A percentile compares a stretch with the other conserved stretches of the same genome.
Evolutionary conservation across 164 flowering plant genomes (phyloP).

Genomic region (Berberis vulgaris): DNA sequence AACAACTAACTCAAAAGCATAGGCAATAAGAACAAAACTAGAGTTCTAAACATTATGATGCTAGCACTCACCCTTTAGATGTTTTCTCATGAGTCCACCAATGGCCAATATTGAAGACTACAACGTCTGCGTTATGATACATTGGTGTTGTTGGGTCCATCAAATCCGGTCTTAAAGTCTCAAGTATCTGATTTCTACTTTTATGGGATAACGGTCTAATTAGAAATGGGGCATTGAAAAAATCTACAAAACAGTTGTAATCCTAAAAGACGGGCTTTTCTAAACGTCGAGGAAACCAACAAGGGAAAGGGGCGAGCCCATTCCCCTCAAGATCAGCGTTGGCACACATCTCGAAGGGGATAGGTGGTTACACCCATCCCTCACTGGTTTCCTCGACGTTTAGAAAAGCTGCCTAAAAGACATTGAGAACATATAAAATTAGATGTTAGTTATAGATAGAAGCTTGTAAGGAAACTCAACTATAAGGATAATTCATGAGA

Average conservation of each 20-base stretch:
- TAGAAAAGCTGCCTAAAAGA: too few species aligned
- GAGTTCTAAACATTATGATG: background rate
- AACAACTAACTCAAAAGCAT: background rate
- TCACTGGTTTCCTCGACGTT: too few species aligned
- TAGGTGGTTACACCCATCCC: too few species aligned
- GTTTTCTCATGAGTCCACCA: slow-evolving; percentile 99
- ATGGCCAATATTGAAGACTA: slow-evolving; percentile 83
- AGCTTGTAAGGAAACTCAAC: background rate
- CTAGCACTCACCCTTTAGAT: slow-evolving; percentile 46
- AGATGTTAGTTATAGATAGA: background rate
- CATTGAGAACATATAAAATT: slow-evolving; percentile 2
- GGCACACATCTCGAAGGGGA: too few species aligned
- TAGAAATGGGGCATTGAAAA: slow-evolving; percentile 64
- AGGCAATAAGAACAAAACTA: too few species aligned
- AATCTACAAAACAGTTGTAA: slow-evolving; percentile 66
- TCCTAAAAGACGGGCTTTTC: slow-evolving; percentile 33
- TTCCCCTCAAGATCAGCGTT: too few species aligned
- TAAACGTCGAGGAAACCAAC: too few species aligned
- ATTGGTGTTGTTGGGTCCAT: slow-evolving; percentile 51
- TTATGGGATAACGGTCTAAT: slow-evolving; percentile 42
- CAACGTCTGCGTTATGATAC: slow-evolving; percentile 59
- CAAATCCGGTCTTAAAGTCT: slow-evolving; percentile 69
- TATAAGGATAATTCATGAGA: background rate
- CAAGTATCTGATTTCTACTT: slow-evolving; percentile 39
- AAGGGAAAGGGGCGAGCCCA: too few species aligned